Evolutionary conservation across 2,329 filamentous ascomycete species (phyloP).

Genomic region (Fonsecaea nubica): DNA sequence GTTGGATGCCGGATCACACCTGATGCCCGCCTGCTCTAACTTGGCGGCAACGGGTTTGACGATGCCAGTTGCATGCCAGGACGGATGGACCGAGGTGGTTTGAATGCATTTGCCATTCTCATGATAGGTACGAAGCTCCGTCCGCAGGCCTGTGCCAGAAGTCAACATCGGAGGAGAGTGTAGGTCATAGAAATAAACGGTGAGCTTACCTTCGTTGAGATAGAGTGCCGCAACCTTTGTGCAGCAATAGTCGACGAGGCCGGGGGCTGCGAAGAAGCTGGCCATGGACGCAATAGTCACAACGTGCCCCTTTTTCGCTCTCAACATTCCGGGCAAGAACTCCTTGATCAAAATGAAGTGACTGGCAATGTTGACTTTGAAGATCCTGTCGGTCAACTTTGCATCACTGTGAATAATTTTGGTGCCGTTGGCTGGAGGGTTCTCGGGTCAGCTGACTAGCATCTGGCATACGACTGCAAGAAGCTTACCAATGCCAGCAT

Average conservation of each 20-base stretch:
- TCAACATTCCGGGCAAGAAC: constrained; percentile 71
- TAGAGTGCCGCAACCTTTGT: constrained; percentile 70
- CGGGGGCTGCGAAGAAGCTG: constrained; percentile 65
- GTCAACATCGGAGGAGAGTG: not conserved
- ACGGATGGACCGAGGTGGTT: constrained; percentile 38
- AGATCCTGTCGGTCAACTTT: constrained; percentile 68
- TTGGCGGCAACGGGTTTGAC: constrained; percentile 60
- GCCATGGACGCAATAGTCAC: constrained; percentile 73
- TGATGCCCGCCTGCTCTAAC: constrained; percentile 60
- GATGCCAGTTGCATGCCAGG: constrained; percentile 38
- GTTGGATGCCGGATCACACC: constrained; percentile 46
- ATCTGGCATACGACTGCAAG: not conserved
- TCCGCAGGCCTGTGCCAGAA: constrained; percentile 48
- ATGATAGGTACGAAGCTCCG: constrained; percentile 65
- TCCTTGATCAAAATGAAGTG: constrained; percentile 71
- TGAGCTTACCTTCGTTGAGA: constrained; percentile 67
- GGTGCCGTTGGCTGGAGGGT: constrained; percentile 52
- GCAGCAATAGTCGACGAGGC: constrained; percentile 71
- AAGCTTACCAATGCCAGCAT: constrained; percentile 66
- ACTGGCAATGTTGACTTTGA: constrained; percentile 72
- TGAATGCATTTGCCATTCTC: constrained; percentile 33
- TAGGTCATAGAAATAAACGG: not conserved
- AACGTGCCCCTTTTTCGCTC: constrained; percentile 72
- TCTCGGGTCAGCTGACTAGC: not conserved
- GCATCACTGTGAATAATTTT: constrained; percentile 66